Percentiles rank a stretch among this genome's conserved stretches.
Evolutionary conservation across 352 stramenopile species (phyloP).

Genomic region (Pythium graminicola): DNA sequence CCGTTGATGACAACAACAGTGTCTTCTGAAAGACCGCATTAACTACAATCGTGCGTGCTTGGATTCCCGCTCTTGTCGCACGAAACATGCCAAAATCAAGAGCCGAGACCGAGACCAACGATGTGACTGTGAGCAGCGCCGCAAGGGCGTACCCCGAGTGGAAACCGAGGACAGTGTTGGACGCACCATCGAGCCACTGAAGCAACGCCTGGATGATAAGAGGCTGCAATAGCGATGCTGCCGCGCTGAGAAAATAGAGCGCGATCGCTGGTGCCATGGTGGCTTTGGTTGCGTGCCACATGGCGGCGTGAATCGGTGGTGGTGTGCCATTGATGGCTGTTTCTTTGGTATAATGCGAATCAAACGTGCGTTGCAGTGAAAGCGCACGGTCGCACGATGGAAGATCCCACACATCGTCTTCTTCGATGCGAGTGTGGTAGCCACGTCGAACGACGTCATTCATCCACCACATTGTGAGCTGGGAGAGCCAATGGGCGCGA

Average conservation of each 20-base stretch:
- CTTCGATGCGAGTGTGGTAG: constrained; percentile 18
- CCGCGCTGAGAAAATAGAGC: constrained; percentile 25
- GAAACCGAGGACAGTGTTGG: constrained; percentile 22
- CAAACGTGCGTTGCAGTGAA: constrained; percentile 22
- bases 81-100: constrained; percentile 50
- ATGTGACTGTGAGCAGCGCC: constrained; percentile 9
- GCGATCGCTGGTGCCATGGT: constrained; percentile 27
- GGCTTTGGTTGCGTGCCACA: constrained; percentile 27
- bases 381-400: constrained; percentile 15
- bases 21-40: constrained; percentile 51
- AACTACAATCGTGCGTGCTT: constrained; percentile 39
- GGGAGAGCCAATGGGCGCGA: constrained; percentile 11
- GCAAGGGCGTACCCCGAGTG: constrained; percentile 22
- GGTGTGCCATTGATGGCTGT: neutral
- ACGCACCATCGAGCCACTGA: constrained; percentile 15
- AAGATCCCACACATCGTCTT: constrained; percentile 31
- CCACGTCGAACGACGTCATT: constrained; percentile 9
- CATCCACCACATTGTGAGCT: constrained; percentile 24
- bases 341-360: neutral
- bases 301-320: constrained; percentile 8
- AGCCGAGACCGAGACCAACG: constrained; percentile 23
- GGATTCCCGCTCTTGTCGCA: constrained; percentile 34
- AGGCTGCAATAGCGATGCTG: constrained; percentile 24
- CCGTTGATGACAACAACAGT: constrained; percentile 35
- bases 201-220: constrained; percentile 32